Base-by-base conservation (phyloP, 2,329 filamentous ascomycete genomes). In the Penicillium sp. region DNA sequence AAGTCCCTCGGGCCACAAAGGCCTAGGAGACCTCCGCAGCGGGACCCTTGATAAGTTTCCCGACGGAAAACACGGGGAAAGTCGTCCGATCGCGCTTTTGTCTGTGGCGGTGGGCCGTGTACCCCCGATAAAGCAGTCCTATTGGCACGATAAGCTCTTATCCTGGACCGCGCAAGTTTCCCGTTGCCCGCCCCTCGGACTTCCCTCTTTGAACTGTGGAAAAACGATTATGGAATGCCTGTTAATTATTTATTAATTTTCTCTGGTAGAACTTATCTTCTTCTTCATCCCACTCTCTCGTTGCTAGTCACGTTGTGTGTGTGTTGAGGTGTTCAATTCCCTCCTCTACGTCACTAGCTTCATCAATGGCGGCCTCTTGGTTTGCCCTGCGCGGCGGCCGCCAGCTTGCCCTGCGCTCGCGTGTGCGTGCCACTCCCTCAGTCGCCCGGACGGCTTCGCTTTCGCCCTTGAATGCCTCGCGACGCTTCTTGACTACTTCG, bases 361-460 rank as follows among this genome's bases (percentile, higher is more conserved):
- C 44, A 47, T 33, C 48, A 51, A 69, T 70, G 68, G 67, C 68
- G 60, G 67, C 68, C 50, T 69, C 68, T 45, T 65, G 56, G 59
- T 69, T 66, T 62, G 67, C 66, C 58, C 65, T 71, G 42, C 67
- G 68, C 47, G 64, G 66, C 61, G 54, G 66, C 53, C 68, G 68
- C 58, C 68, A 71, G 65, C 65, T 71, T 48, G 67, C 64, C 26
- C 59, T 70, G 50, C 68, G 68, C 50, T 60, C 67, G 56, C 65
- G 63, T 53, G 51, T 69, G 54, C 65, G 64, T 46, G 50, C 51
- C 43, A 46, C 48, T 50, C 62, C 64, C 2, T 55, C 56, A n/a
- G 56, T 64, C 42, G 45, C 64, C 18, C 33, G 63, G 16, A 58
- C 60, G 42, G 59, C 57, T 28, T 61, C 63, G 31, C 60, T 65